Percentiles rank a stretch among this genome's conserved stretches.
phyloP scores from a whole-genome alignment of 768 basidiomycete species.

The Lepiota venenata region DNA sequence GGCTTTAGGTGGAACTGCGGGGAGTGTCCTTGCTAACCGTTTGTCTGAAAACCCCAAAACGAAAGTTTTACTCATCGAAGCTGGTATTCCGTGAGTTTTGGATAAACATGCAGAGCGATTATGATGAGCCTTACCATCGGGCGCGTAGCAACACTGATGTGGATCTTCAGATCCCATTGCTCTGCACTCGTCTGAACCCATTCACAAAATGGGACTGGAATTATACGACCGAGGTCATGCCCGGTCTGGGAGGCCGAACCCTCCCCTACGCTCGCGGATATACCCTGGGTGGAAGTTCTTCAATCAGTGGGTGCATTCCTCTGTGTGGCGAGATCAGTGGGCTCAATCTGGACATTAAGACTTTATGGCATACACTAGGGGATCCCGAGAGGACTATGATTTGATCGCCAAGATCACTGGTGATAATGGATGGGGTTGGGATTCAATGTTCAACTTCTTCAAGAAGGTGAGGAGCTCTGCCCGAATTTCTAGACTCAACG shows the following conservation, averaged over 20 bases:
- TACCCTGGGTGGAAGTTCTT: constrained; percentile 27
- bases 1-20: constrained; percentile 32
- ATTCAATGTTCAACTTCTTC: constrained; percentile 23
- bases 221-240: constrained; percentile 26
- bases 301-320: constrained; percentile 22
- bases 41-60: constrained; percentile 33
- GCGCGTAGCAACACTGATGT: constrained; percentile 3
- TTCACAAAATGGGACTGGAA: constrained; percentile 26
- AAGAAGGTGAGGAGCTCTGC: constrained; percentile 16
- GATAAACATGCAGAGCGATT: background rate
- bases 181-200: background rate
- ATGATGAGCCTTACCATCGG: background rate
- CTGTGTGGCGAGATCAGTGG: background rate
- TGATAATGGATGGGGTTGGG: constrained; percentile 29
- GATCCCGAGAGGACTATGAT: constrained; percentile 24
- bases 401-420: constrained; percentile 20
- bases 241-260: constrained; percentile 19
- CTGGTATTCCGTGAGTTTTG: constrained; percentile 23
- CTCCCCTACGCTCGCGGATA: constrained; percentile 25
- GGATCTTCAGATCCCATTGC: constrained; percentile 11
- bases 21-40: constrained; percentile 40
- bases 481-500: background rate
- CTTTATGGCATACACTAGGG: constrained; percentile 25
- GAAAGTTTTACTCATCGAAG: constrained; percentile 37
- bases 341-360: constrained; percentile 13